Base-by-base conservation (phyloP, 2,329 filamentous ascomycete genomes). In the Colletotrichum salicis region DNA sequence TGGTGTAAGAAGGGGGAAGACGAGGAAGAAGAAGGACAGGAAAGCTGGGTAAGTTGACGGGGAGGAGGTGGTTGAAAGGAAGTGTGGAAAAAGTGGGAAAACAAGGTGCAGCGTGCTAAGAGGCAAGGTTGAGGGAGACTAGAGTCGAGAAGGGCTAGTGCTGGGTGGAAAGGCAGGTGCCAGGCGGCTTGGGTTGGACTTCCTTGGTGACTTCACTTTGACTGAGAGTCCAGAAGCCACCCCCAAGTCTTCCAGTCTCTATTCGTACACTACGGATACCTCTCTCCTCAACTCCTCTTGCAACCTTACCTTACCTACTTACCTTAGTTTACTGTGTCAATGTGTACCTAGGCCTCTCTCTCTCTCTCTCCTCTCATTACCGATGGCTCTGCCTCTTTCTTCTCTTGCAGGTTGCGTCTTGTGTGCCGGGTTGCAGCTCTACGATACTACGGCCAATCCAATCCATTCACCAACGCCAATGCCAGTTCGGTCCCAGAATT, bases 51-150 rank as follows among this genome's bases (percentile, higher is more conserved):
- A 45, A 62, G 27, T 31, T 13, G 60, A 71, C 41, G 64, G 52
- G 69, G 64, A 70, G 45, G 67, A 68, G 58, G 58, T 63, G 59
- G 69, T 71, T 71, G 68, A 71, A 70, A 69, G 64, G 52, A 68
- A 63, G 58, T 52, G 57, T 64, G 64, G 59, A 24, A 69, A 71
- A 69, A 59, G 69, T 71, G 69, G 69, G 69, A 54, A 68, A 48
- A 27, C 64, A 64, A 68, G 61, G 51, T 64, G 56, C 59, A 61
- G 58, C 41, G 37, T 33, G 41, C 37, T 51, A 33, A 51, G 59
- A 61, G 59, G 15, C 59, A 61, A 61, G 59, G 59, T 61, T 22
- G 41, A 61, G 59, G 27, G 41, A 51, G 59, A 15, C 59, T 61
- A 61, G 41, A 7, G 59, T 61, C 41, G 27, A 61, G 59, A 62